phyloP scores from a whole-genome alignment of 2,329 filamentous ascomycete genomes.

The Cercospora sojina region DNA sequence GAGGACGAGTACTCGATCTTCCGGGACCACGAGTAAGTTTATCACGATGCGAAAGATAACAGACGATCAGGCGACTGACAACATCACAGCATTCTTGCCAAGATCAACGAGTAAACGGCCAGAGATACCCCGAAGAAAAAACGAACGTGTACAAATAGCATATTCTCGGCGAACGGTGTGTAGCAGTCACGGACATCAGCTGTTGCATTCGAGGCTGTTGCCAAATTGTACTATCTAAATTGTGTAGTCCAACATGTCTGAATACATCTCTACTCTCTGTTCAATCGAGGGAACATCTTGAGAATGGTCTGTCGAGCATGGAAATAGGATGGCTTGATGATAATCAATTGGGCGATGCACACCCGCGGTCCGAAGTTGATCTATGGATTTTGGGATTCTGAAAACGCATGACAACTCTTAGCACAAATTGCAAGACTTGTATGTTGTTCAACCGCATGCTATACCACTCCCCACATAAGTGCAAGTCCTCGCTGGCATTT shows the following conservation, averaged over 20 bases:
- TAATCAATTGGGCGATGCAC: neutral
- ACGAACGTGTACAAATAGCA: slow-evolving; percentile 32
- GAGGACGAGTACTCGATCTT: slow-evolving; percentile 96
- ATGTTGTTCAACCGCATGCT: neutral
- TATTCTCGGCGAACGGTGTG: slow-evolving; percentile 13
- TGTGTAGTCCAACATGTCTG: slow-evolving; percentile 19
- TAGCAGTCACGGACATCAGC: slow-evolving; percentile 9
- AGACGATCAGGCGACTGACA: slow-evolving; percentile 23
- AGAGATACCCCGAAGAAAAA: slow-evolving; percentile 21
- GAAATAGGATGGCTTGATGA: neutral
- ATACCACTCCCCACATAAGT: neutral
- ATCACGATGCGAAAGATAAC: neutral
- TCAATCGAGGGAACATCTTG: neutral
- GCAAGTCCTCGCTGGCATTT: neutral
- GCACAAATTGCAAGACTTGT: neutral
- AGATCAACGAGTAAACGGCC: slow-evolving; percentile 84
- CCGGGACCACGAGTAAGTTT: slow-evolving; percentile 90
- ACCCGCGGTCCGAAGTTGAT: too few species aligned
- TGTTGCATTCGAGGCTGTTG: slow-evolving; percentile 12
- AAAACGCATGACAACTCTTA: neutral
- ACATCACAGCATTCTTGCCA: slow-evolving; percentile 77
- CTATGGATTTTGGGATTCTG: neutral
- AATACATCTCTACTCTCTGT: slow-evolving; percentile 21
- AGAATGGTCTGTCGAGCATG: neutral
- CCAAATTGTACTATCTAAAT: slow-evolving; percentile 12